A percentile compares a stretch with the other conserved stretches of the same genome.
Evolutionary conservation across 805 yeast genomes (phyloP).

Genomic region (Wickerhamiella sorbophila): DNA sequence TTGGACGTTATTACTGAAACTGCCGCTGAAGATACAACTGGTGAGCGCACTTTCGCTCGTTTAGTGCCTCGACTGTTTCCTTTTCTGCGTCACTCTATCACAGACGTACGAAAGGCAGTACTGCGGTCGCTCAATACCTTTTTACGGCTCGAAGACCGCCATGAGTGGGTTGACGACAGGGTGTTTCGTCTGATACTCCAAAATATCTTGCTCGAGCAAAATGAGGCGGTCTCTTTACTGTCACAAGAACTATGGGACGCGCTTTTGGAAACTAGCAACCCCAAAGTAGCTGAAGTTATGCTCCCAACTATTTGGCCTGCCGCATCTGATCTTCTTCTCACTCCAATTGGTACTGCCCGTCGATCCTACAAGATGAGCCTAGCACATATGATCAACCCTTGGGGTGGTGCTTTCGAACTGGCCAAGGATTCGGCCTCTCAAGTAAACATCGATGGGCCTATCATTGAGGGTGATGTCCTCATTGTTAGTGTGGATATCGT

Average conservation of each 20-base stretch:
- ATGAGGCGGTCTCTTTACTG: slow-evolving; percentile 48
- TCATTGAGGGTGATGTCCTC: slow-evolving; percentile 80
- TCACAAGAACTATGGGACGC: slow-evolving; percentile 48
- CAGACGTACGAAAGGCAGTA: slow-evolving; percentile 81
- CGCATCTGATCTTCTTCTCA: slow-evolving; percentile 51
- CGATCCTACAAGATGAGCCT: slow-evolving; percentile 76
- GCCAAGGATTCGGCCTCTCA: slow-evolving; percentile 15
- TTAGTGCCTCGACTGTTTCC: slow-evolving; percentile 88
- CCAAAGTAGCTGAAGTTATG: not conserved
- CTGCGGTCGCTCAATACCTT: slow-evolving; percentile 69
- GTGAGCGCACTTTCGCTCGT: slow-evolving; percentile 45
- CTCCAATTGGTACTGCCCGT: slow-evolving; percentile 91
- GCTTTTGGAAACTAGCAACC: slow-evolving; percentile 27
- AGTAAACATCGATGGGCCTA: slow-evolving; percentile 86
- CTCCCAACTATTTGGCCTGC: slow-evolving; percentile 27
- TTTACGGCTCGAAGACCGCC: slow-evolving; percentile 31
- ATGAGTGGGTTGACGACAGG: slow-evolving; percentile 66
- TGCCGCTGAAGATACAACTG: slow-evolving; percentile 33
- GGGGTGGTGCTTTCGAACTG: slow-evolving; percentile 36
- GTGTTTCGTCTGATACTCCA: slow-evolving; percentile 68
- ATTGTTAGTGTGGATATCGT: slow-evolving; percentile 65
- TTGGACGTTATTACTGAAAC: slow-evolving; percentile 53
- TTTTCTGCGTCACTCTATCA: slow-evolving; percentile 82
- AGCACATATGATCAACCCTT: slow-evolving; percentile 60
- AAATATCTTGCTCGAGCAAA: slow-evolving; percentile 80